Percentiles rank a stretch among this genome's conserved stretches.
Evolutionary conservation across 192 early-diverging fungal species (phyloP).

Genomic region (Rhizophagus prolifer): DNA sequence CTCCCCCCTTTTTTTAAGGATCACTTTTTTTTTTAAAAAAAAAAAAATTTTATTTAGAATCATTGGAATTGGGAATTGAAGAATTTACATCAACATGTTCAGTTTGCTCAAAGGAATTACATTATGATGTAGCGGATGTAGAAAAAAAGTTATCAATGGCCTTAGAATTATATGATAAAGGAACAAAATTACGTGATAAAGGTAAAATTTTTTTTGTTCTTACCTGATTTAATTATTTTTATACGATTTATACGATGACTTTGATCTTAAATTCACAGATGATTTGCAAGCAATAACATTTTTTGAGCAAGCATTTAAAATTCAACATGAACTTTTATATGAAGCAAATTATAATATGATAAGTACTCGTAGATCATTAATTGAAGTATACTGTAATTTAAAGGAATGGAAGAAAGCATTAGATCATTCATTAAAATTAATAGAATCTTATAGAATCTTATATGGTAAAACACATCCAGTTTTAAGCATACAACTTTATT

Average conservation of each 20-base stretch:
- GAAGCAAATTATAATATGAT: slow-evolving; percentile 14
- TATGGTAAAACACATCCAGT: slow-evolving; percentile 21
- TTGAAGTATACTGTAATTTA: slow-evolving; percentile 12
- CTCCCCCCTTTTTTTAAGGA: neutral
- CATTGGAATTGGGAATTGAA: slow-evolving; percentile 14
- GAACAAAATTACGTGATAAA: neutral
- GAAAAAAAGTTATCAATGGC: slow-evolving; percentile 2
- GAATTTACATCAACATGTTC: slow-evolving; percentile 17
- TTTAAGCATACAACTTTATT: slow-evolving; percentile 10
- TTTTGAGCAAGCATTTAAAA: slow-evolving; percentile 14
- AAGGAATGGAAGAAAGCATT: slow-evolving; percentile 16
- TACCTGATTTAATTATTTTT: neutral
- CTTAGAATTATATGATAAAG: slow-evolving; percentile 18
- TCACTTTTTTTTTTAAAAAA: neutral
- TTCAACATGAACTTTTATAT: slow-evolving; percentile 24
- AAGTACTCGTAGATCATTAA: slow-evolving; percentile 11
- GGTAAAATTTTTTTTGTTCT: no score
- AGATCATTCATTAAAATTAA: slow-evolving; percentile 12
- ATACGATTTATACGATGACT: no score
- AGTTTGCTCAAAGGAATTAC: neutral
- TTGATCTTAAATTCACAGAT: no score
- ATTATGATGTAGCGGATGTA: slow-evolving; percentile 16
- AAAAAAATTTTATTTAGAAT: slow-evolving; percentile 10
- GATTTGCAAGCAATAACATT: neutral
- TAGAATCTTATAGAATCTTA: slow-evolving; percentile 7